Conservation (phyloP, 1,284 basidiomycete genomes). For the Hortiboletus rubellus region DNA sequence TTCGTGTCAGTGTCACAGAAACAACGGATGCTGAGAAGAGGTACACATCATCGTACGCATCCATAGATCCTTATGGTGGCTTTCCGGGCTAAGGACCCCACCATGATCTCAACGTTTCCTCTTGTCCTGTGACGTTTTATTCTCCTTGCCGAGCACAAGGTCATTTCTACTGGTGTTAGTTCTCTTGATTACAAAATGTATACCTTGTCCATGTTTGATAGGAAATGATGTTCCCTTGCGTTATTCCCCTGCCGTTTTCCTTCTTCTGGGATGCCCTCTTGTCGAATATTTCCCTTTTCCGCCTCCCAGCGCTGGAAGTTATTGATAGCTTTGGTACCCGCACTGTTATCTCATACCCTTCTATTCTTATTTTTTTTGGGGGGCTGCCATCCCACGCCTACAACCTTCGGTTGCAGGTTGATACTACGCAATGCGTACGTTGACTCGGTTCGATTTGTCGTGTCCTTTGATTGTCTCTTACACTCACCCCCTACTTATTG, state of each 20-base stretch:
- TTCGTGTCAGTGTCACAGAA: slow-evolving; percentile 12
- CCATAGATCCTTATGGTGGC: slow-evolving; percentile 27
- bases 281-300: neutral
- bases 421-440: slow-evolving; percentile 1
- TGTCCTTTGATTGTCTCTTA: neutral
- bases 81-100: slow-evolving; percentile 1
- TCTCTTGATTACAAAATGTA: slow-evolving; percentile 19
- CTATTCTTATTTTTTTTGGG: slow-evolving; percentile 1
- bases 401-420: neutral
- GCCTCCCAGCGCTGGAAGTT: slow-evolving; percentile 13
- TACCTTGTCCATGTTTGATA: slow-evolving; percentile 12
- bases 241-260: neutral
- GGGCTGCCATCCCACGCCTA: neutral
- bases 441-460: neutral
- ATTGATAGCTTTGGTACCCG: slow-evolving; percentile 22
- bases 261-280: slow-evolving; percentile 4
- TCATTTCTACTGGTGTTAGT: slow-evolving; percentile 1
- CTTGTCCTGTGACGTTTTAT: neutral
- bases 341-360: slow-evolving; percentile 22
- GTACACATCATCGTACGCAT: slow-evolving; percentile 26
- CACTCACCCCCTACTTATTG: neutral
- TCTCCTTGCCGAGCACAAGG: neutral
- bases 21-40: slow-evolving; percentile 24
- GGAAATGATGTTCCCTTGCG: neutral
- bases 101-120: neutral